Conservation (phyloP, 108 stramenopile genomes). For the Nannochloropsis gaditana region DNA sequence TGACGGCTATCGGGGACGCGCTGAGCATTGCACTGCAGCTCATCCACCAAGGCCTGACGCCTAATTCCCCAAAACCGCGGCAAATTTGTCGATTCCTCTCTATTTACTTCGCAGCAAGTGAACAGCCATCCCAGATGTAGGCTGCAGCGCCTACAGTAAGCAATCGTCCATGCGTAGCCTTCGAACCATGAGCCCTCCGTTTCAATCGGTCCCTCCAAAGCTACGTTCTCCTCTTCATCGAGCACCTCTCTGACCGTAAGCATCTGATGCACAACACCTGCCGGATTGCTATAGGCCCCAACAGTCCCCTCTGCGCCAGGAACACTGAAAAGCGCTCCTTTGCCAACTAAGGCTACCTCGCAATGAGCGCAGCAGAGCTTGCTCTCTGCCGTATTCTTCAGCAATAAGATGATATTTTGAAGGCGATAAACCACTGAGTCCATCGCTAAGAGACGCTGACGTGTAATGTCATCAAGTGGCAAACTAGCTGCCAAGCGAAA, state of each 20-base stretch:
- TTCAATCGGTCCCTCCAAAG: neutral
- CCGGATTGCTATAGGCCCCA: constrained; percentile 44
- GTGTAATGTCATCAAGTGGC: constrained; percentile 31
- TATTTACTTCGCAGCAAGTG: constrained; percentile 23
- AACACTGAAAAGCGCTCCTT: constrained; percentile 40
- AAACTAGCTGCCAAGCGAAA: constrained; percentile 39
- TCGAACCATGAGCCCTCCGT: constrained; percentile 22
- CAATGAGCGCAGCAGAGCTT: constrained; percentile 42
- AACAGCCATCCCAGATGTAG: constrained; percentile 40
- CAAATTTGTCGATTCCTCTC: neutral
- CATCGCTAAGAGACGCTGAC: constrained; percentile 32
- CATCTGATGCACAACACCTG: constrained; percentile 46
- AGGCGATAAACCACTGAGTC: constrained; percentile 35
- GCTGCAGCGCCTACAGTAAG: constrained; percentile 26
- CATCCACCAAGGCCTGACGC: neutral
- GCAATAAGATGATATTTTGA: neutral
- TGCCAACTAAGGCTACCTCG: constrained; percentile 26
- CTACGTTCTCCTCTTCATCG: constrained; percentile 18
- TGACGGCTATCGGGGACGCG: no score
- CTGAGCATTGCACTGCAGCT: neutral
- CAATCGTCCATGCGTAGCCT: constrained; percentile 43
- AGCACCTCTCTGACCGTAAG: constrained; percentile 35
- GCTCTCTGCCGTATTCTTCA: constrained; percentile 18
- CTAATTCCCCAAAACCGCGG: neutral
- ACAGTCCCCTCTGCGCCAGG: constrained; percentile 48